These are phyloP conservation scores for Cercospora sp. DNA, from an alignment of 2,329 filamentous ascomycete species.

Conservation along the genomic window DNA sequence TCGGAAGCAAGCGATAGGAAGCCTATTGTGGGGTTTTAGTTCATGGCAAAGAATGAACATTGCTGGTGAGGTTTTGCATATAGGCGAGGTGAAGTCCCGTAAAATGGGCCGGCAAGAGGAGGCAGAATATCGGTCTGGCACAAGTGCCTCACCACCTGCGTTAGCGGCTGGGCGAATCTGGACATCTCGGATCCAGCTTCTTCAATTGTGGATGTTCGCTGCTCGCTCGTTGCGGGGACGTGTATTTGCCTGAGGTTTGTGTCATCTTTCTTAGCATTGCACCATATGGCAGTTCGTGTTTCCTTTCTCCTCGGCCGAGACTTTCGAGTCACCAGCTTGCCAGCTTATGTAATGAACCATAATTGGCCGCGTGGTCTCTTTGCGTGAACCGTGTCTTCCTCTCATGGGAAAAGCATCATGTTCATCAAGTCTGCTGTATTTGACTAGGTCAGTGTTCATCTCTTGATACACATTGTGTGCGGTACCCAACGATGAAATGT, in stretches of 20 bases:
- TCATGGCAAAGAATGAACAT: neutral
- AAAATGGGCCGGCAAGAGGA: neutral
- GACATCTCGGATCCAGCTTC: neutral
- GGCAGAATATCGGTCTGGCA: slow-evolving; percentile 3
- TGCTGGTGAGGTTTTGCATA: neutral
- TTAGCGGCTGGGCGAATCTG: slow-evolving; percentile 9
- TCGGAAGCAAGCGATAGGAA: slow-evolving; percentile 6
- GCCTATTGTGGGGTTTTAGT: neutral
- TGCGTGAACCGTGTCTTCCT: neutral
- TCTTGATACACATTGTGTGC: neutral
- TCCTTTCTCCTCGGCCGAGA: neutral
- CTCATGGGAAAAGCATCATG: neutral
- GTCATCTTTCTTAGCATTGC: neutral
- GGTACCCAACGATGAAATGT: neutral
- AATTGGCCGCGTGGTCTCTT: neutral
- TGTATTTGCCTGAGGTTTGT: neutral
- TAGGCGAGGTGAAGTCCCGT: neutral
- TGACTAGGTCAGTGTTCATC: neutral
- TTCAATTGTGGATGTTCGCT: neutral
- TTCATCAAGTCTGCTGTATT: neutral
- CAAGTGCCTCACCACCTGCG: neutral
- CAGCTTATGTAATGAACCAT: neutral
- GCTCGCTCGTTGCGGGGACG: neutral
- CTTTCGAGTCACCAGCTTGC: neutral
- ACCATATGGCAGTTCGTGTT: neutral